Evolutionary conservation across 2,329 filamentous ascomycete species (phyloP).

Genomic region (Aaosphaeria arxii): DNA sequence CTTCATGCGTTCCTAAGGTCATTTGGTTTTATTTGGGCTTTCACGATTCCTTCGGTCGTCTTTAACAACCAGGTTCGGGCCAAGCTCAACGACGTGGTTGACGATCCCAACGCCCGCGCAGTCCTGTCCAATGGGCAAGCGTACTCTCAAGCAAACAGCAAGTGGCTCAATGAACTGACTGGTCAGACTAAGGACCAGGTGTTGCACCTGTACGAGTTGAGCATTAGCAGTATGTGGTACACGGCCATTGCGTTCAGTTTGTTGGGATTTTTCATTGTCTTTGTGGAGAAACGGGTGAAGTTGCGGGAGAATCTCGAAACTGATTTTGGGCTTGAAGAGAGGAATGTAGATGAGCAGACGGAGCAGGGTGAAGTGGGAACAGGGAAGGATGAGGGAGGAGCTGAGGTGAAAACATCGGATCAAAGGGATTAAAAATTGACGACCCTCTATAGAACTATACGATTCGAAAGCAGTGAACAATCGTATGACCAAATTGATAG

Average conservation of each 20-base stretch:
- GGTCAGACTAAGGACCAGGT: slow-evolving; percentile 13
- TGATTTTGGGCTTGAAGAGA: slow-evolving; percentile 18
- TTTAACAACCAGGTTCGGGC: slow-evolving; percentile 10
- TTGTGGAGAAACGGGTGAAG: slow-evolving; percentile 3
- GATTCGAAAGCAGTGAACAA: too few relatives aligned
- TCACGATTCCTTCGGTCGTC: slow-evolving; percentile 10
- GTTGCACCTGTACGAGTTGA: slow-evolving; percentile 23
- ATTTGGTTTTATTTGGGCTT: slow-evolving; percentile 19
- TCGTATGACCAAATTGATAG: too few relatives aligned
- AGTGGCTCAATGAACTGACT: neutral
- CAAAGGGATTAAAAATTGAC: too few relatives aligned
- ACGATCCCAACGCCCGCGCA: neutral
- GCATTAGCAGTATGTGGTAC: slow-evolving; percentile 29
- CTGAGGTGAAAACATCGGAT: too few relatives aligned
- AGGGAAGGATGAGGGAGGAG: too few relatives aligned
- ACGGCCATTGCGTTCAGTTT: slow-evolving; percentile 23
- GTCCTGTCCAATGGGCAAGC: slow-evolving; percentile 6
- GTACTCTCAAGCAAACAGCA: slow-evolving; percentile 4
- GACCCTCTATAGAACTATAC: too few relatives aligned
- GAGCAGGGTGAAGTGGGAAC: neutral
- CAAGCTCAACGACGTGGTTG: neutral
- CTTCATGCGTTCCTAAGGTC: slow-evolving; percentile 12
- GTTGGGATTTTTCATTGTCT: slow-evolving; percentile 1
- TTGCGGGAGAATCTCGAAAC: slow-evolving; percentile 6
- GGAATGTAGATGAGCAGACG: neutral